Evolutionary conservation across 495 filamentous ascomycete species (phyloP).

Genomic region (Achaetomiella virescens): DNA sequence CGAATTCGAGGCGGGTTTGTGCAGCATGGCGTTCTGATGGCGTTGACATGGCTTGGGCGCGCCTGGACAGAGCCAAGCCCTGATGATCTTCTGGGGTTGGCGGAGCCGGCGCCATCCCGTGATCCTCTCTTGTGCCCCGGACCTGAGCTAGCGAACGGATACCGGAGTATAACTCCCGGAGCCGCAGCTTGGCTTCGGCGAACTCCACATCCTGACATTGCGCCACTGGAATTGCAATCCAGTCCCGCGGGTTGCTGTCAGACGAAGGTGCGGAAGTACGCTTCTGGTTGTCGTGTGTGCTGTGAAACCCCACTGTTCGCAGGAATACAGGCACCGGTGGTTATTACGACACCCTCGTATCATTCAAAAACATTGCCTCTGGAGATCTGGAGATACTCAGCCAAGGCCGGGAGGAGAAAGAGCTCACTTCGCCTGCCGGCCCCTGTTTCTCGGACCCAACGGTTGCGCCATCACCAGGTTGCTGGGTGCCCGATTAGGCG

Average conservation of each 20-base stretch:
- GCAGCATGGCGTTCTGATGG: slow-evolving; percentile 21
- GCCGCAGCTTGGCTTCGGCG: slow-evolving; percentile 5
- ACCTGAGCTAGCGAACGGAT: slow-evolving; percentile 5
- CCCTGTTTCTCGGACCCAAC: background rate
- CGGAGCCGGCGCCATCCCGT: slow-evolving; percentile 10
- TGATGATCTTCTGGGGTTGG: slow-evolving; percentile 4
- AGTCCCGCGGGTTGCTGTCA: slow-evolving; percentile 1
- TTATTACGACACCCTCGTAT: background rate
- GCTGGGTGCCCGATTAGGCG: too few species aligned
- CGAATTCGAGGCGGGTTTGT: slow-evolving; percentile 21
- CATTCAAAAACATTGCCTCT: background rate
- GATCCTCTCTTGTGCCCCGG: slow-evolving; percentile 3
- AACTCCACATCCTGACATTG: background rate
- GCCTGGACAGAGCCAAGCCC: background rate
- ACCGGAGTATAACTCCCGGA: background rate
- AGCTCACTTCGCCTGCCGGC: background rate
- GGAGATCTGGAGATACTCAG: too few species aligned
- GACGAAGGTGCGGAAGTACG: background rate
- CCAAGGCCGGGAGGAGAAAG: too few species aligned
- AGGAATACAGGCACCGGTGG: background rate
- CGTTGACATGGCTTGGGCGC: slow-evolving; percentile 4
- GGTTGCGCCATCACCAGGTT: slow-evolving; percentile 2
- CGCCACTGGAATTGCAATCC: background rate
- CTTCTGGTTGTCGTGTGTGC: background rate
- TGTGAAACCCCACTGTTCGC: too few species aligned